phyloP scores from a whole-genome alignment of 2,329 filamentous ascomycete species.

The Fusarium annulatum region DNA sequence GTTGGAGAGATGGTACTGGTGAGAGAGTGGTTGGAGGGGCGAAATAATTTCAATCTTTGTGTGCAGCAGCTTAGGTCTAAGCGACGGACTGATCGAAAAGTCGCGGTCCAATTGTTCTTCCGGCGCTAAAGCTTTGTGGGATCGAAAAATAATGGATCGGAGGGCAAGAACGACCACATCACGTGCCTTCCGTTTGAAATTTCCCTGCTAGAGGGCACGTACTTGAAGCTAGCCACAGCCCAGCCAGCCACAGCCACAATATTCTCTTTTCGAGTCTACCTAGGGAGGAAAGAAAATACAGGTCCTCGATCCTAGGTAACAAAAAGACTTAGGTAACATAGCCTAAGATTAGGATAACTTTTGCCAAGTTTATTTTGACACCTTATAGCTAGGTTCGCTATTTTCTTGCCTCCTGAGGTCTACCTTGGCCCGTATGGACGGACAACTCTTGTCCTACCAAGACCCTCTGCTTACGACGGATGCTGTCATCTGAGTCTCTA shows the following conservation, averaged over 20 bases:
- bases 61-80: conserved; percentile 55
- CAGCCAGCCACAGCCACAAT: conserved; percentile 11
- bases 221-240: not conserved
- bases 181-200: conserved; percentile 29
- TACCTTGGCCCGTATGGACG: not conserved
- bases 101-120: conserved; percentile 45
- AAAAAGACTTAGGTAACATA: no score
- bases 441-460: not conserved
- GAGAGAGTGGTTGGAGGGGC: conserved; percentile 54
- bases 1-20: conserved; percentile 57
- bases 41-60: conserved; percentile 57
- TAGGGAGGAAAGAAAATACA: no score
- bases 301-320: no score
- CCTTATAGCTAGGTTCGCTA: no score
- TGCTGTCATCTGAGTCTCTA: conserved; percentile 2
- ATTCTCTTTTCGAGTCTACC: not conserved
- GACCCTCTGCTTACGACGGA: conserved; percentile 10
- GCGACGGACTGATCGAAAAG: conserved; percentile 50
- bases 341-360: no score
- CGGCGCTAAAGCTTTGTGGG: conserved; percentile 38
- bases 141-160: conserved; percentile 19
- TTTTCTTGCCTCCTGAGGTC: no score
- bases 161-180: conserved; percentile 29
- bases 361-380: no score
- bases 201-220: not conserved